Conservation (phyloP, 192 early-diverging fungal genomes). For the Linnemannia exigua region DNA sequence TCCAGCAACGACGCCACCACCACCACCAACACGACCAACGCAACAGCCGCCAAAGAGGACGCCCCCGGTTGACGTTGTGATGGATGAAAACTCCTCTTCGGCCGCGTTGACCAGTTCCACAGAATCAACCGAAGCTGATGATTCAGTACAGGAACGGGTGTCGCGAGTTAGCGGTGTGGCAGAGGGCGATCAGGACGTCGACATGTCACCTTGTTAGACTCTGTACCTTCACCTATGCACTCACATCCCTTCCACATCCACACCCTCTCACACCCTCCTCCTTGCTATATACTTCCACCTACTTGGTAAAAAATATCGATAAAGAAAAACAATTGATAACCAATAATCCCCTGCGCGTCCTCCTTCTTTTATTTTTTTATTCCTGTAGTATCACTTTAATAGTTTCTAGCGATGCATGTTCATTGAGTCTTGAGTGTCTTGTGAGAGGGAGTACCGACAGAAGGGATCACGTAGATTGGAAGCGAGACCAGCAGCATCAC, state of each 20-base stretch:
- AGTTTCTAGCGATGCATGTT: neutral
- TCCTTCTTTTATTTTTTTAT: neutral
- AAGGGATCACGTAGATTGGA: constrained; percentile 17
- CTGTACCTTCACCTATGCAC: neutral
- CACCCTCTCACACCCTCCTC: neutral
- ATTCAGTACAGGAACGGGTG: neutral
- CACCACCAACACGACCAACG: neutral
- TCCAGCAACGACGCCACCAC: neutral
- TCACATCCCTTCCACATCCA: neutral
- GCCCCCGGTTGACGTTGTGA: neutral
- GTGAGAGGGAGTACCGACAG: constrained; percentile 5
- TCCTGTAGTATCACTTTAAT: neutral
- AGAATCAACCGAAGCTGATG: neutral
- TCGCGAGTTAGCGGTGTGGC: neutral
- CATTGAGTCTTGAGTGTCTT: constrained; percentile 16
- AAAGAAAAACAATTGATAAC: neutral
- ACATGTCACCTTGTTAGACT: neutral
- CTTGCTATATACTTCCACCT: neutral
- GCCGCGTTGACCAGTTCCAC: neutral
- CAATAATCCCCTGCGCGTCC: neutral
- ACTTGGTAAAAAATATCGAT: neutral
- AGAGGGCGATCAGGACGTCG: neutral
- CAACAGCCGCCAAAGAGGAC: neutral
- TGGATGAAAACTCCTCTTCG: neutral
- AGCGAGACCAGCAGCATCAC: constrained; percentile 23